These are phyloP conservation scores for Agaricus blazei DNA, from an alignment of 768 basidiomycete species.

Conservation along the genomic window DNA sequence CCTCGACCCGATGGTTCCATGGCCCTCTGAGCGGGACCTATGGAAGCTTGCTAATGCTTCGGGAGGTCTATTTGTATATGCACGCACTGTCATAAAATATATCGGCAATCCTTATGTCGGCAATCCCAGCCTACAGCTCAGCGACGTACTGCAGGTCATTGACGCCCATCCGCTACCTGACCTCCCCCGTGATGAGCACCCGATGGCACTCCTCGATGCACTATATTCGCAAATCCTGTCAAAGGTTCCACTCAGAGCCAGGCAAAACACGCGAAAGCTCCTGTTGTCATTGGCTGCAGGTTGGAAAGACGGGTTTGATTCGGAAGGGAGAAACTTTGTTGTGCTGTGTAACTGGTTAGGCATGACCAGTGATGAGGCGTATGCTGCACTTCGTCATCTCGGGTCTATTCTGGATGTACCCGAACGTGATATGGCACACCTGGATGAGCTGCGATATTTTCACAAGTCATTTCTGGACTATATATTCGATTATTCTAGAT, in stretches of 20 bases:
- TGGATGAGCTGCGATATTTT: too few relatives aligned
- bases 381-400: not conserved
- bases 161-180: not conserved
- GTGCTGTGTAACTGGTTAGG: not conserved
- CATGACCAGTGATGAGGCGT: not conserved
- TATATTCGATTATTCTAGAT: not conserved
- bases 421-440: not conserved
- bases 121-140: not conserved
- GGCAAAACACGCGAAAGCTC: not conserved
- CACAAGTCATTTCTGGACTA: too few relatives aligned
- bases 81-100: not conserved
- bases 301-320: not conserved
- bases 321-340: too few relatives aligned
- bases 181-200: not conserved
- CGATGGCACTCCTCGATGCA: slow-evolving; percentile 5
- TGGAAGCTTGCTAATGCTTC: not conserved
- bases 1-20: not conserved
- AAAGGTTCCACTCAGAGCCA: not conserved
- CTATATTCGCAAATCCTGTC: not conserved
- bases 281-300: not conserved
- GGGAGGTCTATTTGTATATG: not conserved
- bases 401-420: not conserved
- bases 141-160: slow-evolving; percentile 1
- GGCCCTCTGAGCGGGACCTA: not conserved
- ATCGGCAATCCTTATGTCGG: not conserved